These are phyloP conservation scores for Hermanozyma aechmeae DNA, from an alignment of 805 yeast genomes.

Conservation along the genomic window DNA sequence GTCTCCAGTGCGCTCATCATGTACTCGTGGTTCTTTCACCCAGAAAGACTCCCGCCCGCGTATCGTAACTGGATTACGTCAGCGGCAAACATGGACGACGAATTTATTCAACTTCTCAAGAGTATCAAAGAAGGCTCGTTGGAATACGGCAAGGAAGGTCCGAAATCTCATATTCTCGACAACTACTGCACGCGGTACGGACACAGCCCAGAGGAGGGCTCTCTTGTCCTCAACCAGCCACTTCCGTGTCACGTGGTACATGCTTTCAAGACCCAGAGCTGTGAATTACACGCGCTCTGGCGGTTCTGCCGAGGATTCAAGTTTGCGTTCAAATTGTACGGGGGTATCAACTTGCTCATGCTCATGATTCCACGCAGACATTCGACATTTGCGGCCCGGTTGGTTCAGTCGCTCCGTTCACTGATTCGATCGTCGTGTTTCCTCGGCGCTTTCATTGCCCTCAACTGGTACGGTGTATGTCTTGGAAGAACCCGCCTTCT, in stretches of 20 bases:
- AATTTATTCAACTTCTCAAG: conserved; percentile 22
- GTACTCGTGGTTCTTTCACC: conserved; percentile 31
- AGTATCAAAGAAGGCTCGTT: conserved; percentile 19
- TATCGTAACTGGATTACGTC: conserved; percentile 40
- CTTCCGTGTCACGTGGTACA: conserved; percentile 34
- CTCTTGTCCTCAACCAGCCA: conserved; percentile 18
- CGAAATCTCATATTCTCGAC: conserved; percentile 18
- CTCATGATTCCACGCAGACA: conserved; percentile 14
- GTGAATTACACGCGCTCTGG: conserved; percentile 40
- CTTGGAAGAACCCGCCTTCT: conserved; percentile 29
- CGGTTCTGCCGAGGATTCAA: conserved; percentile 32
- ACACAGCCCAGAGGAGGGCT: conserved; percentile 22
- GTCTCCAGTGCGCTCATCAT: conserved; percentile 22
- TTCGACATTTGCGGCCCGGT: conserved; percentile 6
- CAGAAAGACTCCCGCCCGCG: conserved; percentile 32
- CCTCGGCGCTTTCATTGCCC: conserved; percentile 31
- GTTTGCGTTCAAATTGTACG: conserved; percentile 31
- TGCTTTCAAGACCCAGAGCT: conserved; percentile 25
- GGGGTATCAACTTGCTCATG: conserved; percentile 27
- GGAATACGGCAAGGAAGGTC: conserved; percentile 25
- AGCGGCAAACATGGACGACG: conserved; percentile 39
- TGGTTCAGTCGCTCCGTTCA: conserved; percentile 12
- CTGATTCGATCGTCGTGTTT: conserved; percentile 34
- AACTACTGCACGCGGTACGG: conserved; percentile 23
- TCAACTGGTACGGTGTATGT: conserved; percentile 41